A percentile compares a stretch with the other conserved stretches of the same genome.
phyloP scores from a whole-genome alignment of 129 eudicot genomes.

The Escallonia herrerae region DNA sequence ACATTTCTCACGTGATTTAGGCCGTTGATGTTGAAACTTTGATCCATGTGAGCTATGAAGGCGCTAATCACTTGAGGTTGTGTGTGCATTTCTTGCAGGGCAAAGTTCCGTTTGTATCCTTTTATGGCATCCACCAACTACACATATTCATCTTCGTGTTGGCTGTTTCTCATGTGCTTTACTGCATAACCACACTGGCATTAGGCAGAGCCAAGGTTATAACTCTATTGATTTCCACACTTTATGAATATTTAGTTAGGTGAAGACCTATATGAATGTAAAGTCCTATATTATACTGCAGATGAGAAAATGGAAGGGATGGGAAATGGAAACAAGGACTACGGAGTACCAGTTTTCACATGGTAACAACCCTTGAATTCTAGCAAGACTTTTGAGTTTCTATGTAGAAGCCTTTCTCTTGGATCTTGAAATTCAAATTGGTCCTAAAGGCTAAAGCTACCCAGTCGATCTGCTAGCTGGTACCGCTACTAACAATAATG shows the following conservation, averaged over 20 bases:
- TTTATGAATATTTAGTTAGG: not conserved
- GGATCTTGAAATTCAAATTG: too few relatives aligned
- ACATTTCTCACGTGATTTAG: too few relatives aligned
- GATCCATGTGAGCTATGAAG: too few relatives aligned
- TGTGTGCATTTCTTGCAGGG: slow-evolving; percentile 31
- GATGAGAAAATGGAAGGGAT: slow-evolving; percentile 68
- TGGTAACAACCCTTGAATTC: slow-evolving; percentile 20
- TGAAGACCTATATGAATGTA: not conserved
- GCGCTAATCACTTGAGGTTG: not conserved
- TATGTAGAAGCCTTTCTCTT: too few relatives aligned
- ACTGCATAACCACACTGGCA: slow-evolving; percentile 39
- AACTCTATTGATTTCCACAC: too few relatives aligned
- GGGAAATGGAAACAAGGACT: slow-evolving; percentile 67
- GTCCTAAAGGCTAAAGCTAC: too few relatives aligned
- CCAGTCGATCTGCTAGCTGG: too few relatives aligned
- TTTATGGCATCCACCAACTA: slow-evolving; percentile 52
- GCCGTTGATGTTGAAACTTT: too few relatives aligned
- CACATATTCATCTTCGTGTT: slow-evolving; percentile 59
- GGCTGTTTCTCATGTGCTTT: slow-evolving; percentile 52
- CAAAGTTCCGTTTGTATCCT: slow-evolving; percentile 50
- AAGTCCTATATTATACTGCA: slow-evolving; percentile 4
- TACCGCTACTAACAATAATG: too few relatives aligned
- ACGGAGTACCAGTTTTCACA: slow-evolving; percentile 49
- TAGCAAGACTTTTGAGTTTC: not conserved
- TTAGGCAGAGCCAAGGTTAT: slow-evolving; percentile 63